Base-by-base conservation (phyloP, 805 yeast genomes). In the Candida awuae region DNA sequence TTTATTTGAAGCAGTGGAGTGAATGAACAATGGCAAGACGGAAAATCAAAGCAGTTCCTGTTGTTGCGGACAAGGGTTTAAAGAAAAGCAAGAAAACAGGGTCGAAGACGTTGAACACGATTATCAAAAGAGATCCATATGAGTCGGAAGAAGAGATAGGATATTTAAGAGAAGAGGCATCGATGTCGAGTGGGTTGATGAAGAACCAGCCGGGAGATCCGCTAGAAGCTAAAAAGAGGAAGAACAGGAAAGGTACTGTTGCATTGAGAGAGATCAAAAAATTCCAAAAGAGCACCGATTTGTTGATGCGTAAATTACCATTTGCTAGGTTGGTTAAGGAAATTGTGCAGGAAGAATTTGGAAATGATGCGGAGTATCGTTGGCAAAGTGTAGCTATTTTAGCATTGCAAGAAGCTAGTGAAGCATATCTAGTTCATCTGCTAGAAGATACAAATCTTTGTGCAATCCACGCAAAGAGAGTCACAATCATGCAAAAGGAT, bases 401-500 rank as follows among this genome's bases (percentile, higher is more conserved):
- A 56, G 90, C 90, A 4, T 61, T 83, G 25, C 94, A 83, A 53
- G 94, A 83, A 53, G 90, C 90, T 1, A 70, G 83, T 35, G 94
- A 83, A 54, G 88, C 90, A 1, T 83, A 76, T 45, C 56, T 83
- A 44, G 79, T 82, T 10, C 82, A 82, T 38, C 60, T 83, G 28
- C 63, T 83, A 36, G 92, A 83, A 52, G 92, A 83, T 54, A 82
- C 88, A 4, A 83, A 83, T 50, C 55, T 82, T 28, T 67, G 85
- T 56, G 92, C 92, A 12, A 61, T 83, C 28, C 92, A 83, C 58
- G 88, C 87, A 1, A 81, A 78, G 52, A 62, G 94, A 49, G 86
- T 83, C n/a, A 83, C 94, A 0, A 80, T 83, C 25, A 83, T 82
- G 90, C 83, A 80, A 52, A 81, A 79, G 56, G 94, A 83, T 55